Base-by-base conservation (phyloP, 352 stramenopile species). In the Detonula confervacea region DNA sequence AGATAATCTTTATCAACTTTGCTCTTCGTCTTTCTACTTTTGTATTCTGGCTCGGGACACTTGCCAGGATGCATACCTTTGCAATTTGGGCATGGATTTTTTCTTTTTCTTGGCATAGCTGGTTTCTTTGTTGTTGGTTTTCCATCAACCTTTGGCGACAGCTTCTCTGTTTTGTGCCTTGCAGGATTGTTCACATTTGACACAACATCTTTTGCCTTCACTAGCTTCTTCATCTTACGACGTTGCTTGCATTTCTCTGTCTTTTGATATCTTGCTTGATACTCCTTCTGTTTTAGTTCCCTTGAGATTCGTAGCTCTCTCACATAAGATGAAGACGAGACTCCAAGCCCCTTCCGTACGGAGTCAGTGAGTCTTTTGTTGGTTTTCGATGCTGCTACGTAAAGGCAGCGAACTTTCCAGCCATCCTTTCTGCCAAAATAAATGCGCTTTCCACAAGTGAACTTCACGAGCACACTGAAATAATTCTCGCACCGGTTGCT, bases 401-500 rank as follows among this genome's bases (percentile, higher is more conserved):
- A 60, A 0, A 51, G 29, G 7, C 0, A 20, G 12, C 24, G 12
- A 1, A 47, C 5, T n/a, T 61, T 22, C 46, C 46, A 72, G 5
- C 18, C 24, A 49, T 72, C 29, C 14, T 20, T 47, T 12, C 24
- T 22, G 14, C 66, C 66, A 69, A 69, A 69, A 68, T 66, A 69
- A 7, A 47, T 54, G 1, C 66, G 35, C 16, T 66, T 75, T 11
- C 66, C 66, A n/a, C 35, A n/a, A 25, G 52, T 44, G 24, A 39
- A 68, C 33, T 75, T 75, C 1, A 55, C 37, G 1, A 68, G 16
- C 16, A 54, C 33, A 35, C 33, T 57, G 56, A 75, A 75, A 29
- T 57, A 69, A 22, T 75, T 75, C 29, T 75, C 57, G 30, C 57
- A 75, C 2, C 54, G 12, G 20, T 75, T 75, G 0, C 29, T 57